A percentile compares a stretch with the other conserved stretches of the same genome.
phyloP scores from a whole-genome alignment of 2,329 filamentous ascomycete genomes.

The Raffaelea ambrosiae region DNA sequence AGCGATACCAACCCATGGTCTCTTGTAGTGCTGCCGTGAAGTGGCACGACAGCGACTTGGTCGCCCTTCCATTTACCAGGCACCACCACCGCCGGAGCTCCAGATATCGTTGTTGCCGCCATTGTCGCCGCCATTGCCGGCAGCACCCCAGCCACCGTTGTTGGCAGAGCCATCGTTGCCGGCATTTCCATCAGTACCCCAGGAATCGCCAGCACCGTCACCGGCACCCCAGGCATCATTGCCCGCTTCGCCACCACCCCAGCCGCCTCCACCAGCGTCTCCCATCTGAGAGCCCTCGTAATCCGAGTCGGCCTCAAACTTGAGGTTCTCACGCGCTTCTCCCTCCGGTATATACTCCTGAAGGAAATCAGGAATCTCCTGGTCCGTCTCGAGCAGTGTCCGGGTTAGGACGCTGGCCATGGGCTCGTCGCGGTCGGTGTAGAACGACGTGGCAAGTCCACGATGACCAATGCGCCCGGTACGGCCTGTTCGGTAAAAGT shows the following conservation, averaged over 20 bases:
- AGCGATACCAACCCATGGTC: too few species aligned
- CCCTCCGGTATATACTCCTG: conserved; percentile 53
- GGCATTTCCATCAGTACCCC: conserved; percentile 2
- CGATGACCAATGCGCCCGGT: conserved; percentile 88
- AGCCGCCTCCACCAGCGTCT: conserved; percentile 6
- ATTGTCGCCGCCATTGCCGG: not conserved
- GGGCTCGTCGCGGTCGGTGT: conserved; percentile 65
- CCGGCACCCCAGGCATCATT: conserved; percentile 19
- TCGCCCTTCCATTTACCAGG: too few species aligned
- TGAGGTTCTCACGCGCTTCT: conserved; percentile 33
- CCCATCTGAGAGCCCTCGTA: conserved; percentile 27
- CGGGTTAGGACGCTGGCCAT: conserved; percentile 69
- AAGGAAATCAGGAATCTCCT: conserved; percentile 77
- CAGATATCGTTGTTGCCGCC: not conserved
- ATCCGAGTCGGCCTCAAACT: conserved; percentile 48
- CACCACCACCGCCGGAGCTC: too few species aligned
- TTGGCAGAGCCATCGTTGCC: not conserved
- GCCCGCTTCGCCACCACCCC: conserved; percentile 13
- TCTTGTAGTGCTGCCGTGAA: too few species aligned
- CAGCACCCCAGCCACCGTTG: not conserved
- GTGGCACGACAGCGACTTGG: too few species aligned
- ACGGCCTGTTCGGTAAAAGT: conserved; percentile 47
- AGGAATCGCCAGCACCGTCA: conserved; percentile 3
- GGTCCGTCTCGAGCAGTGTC: conserved; percentile 69
- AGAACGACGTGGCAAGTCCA: conserved; percentile 84